phyloP scores from a whole-genome alignment of 345 rosid species.

The Bretschneidera sinensis region DNA sequence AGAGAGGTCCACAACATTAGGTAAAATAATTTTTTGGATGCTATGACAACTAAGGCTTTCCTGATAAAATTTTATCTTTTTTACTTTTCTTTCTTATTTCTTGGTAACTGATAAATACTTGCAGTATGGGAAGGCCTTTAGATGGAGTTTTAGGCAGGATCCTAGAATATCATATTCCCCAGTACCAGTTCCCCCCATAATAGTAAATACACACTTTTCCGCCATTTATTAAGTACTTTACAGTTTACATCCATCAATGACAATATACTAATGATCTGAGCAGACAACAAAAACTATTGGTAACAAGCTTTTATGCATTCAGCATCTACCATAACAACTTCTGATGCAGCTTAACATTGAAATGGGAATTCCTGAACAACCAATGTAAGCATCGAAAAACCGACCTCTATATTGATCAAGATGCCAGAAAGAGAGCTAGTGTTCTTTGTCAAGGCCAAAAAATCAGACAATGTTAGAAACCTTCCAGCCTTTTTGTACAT shows the following conservation, averaged over 20 bases:
- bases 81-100: no score
- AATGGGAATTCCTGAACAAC: not conserved
- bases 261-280: not conserved
- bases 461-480: slow-evolving; percentile 47
- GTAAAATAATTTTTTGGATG: no score
- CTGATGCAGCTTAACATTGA: not conserved
- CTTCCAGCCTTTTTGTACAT: slow-evolving; percentile 39
- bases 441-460: slow-evolving; percentile 59
- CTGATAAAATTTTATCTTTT: not conserved
- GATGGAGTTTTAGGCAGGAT: not conserved
- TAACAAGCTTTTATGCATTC: slow-evolving; percentile 1
- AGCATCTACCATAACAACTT: not conserved
- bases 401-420: slow-evolving; percentile 81
- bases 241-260: not conserved
- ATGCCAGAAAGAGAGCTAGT: slow-evolving; percentile 65
- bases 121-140: no score
- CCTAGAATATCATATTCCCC: not conserved
- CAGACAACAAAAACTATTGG: not conserved
- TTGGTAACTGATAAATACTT: no score
- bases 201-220: not conserved
- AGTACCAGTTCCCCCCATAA: not conserved
- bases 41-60: no score
- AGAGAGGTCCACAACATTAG: no score
- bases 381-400: slow-evolving; percentile 16
- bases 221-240: not conserved